Evolutionary conservation across 176 grass and related monocot species (phyloP), one percentile per base, ranked within the genome.

Genomic region (Oryza officinalis): DNA sequence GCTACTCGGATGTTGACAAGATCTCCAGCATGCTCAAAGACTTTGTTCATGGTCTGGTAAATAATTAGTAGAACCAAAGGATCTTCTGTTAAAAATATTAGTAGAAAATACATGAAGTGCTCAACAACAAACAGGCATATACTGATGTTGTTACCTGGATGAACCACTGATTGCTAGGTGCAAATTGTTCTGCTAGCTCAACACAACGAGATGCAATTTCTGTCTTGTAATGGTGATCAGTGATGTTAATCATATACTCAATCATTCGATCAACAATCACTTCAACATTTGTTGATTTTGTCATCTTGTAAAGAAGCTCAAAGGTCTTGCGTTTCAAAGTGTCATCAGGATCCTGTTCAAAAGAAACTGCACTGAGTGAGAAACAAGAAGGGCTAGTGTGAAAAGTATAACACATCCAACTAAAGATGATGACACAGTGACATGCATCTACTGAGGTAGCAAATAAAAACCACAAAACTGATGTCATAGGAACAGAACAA

Each of bases 201-300:
- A 99, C 97, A 87, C 97, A 99, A 4, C 97, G 97, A 25, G 97
- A 99, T 69, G 97, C 97, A 69, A 99, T 99, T 82, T 99, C 97
- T 67, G 97, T 81, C 84, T 99, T 99, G 84, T 99, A 99, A 78
- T 99, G 97, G 76, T 87, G 91, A 71, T 99, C 97, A 65, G 88
- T 96, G 77, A 99, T 94, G 72, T 83, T 92, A 68, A 96, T 96
- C 93, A 99, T 96, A 77, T 99, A 99, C 47, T 94, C 97, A 41
- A 99, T 99, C 97, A 99, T 99, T 20, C 97, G 92, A 82, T 99
- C 97, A 89, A 99, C 97, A 87, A 99, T 99, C 67, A 99, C 97
- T 92, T 99, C 97, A 71, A 99, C 91, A 89, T 99, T 99, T 66
- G 91, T 94, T 76, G 93, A 99, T 82, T 99, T 99, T 74, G 97